A percentile compares a stretch with the other conserved stretches of the same genome.
Evolutionary conservation across 73 alveolate species (phyloP).

Genomic region (Tetrahymena malaccensis): DNA sequence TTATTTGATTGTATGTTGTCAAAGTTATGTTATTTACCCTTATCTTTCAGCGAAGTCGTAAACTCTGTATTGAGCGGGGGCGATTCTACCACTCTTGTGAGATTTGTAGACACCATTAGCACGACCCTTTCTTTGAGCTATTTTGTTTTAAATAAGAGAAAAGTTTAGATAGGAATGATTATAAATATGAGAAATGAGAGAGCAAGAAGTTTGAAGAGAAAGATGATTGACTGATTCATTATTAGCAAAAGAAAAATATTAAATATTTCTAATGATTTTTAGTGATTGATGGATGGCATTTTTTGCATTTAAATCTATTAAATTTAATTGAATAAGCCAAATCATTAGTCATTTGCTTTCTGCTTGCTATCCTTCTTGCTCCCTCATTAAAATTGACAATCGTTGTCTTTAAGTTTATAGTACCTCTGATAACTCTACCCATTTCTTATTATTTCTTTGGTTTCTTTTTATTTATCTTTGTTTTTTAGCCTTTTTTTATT

Average conservation of each 20-base stretch:
- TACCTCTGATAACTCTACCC: constrained; percentile 1
- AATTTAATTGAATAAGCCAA: not conserved
- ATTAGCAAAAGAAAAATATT: not conserved
- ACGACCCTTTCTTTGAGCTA: constrained; percentile 48
- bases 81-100: constrained; percentile 41
- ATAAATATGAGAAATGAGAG: not conserved
- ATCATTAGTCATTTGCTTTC: not conserved
- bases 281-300: not conserved
- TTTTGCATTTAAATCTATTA: not conserved
- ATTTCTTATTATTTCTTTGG: not conserved
- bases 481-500: not conserved
- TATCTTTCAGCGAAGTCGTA: constrained; percentile 47
- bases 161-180: not conserved
- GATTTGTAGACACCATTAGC: constrained; percentile 37
- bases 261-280: not conserved
- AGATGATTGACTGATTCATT: not conserved
- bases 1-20: not conserved
- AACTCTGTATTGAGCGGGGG: constrained; percentile 39
- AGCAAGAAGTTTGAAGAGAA: not conserved
- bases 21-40: not conserved
- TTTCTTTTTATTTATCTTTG: not conserved
- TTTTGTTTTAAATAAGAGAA: not conserved
- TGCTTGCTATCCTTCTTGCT: not conserved
- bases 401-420: not conserved
- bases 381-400: not conserved